These are phyloP conservation scores for Epichloe amarillans DNA, from an alignment of 2,329 filamentous ascomycete species.

Conservation along the genomic window DNA sequence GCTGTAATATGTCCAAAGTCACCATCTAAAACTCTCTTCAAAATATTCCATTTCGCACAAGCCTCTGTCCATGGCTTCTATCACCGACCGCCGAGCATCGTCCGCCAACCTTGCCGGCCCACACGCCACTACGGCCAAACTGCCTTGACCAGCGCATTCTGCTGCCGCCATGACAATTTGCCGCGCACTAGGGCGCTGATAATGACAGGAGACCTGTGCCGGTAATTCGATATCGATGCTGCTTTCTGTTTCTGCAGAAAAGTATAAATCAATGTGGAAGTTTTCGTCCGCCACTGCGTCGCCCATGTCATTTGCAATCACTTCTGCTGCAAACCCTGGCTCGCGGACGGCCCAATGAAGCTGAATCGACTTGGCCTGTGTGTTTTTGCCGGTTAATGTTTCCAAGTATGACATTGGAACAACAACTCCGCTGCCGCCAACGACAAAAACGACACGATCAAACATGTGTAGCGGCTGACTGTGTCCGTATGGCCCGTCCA, in stretches of 20 bases:
- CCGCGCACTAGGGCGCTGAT: constrained; percentile 21
- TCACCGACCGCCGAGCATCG: constrained; percentile 24
- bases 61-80: constrained; percentile 15
- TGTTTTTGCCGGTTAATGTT: constrained; percentile 10
- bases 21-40: constrained; percentile 9
- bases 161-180: constrained; percentile 18
- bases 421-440: constrained; percentile 32
- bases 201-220: constrained; percentile 7
- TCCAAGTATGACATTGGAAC: constrained; percentile 26
- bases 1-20: not conserved
- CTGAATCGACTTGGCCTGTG: constrained; percentile 14
- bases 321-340: constrained; percentile 21
- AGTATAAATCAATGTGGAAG: constrained; percentile 23
- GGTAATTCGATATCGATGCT: constrained; percentile 8
- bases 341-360: constrained; percentile 33
- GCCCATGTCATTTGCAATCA: constrained; percentile 21
- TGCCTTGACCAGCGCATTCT: constrained; percentile 10
- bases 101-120: constrained; percentile 32
- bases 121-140: constrained; percentile 29
- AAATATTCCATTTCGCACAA: constrained; percentile 9
- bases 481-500: constrained; percentile 33
- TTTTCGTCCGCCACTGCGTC: constrained; percentile 15
- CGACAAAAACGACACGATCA: constrained; percentile 27
- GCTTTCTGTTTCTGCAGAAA: constrained; percentile 14
- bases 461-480: constrained; percentile 25